phyloP scores from a whole-genome alignment of 1,284 basidiomycete species.

The Inonotus hispidus region DNA sequence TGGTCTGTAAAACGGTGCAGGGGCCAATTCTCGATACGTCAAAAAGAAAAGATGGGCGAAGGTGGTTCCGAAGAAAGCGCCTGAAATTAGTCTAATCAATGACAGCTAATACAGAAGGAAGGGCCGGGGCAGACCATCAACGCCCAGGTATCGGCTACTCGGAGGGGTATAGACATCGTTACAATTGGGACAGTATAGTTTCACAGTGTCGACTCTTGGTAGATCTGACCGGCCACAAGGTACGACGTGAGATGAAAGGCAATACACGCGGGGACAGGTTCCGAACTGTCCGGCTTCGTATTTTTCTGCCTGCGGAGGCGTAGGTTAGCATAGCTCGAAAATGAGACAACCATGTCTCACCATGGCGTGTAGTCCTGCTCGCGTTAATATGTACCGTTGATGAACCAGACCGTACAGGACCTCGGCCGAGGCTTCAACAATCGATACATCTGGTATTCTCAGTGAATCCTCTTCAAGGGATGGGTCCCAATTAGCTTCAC shows the following conservation, averaged over 20 bases:
- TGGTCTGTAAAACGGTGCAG: slow-evolving; percentile 76
- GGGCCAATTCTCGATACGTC: slow-evolving; percentile 87
- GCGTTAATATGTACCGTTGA: slow-evolving; percentile 94
- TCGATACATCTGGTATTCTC: slow-evolving; percentile 91
- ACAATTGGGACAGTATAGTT: slow-evolving; percentile 98
- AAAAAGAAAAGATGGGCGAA: slow-evolving; percentile 98
- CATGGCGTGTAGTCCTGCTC: slow-evolving; percentile 93
- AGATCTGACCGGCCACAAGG: slow-evolving; percentile 96
- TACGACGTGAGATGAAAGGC: slow-evolving; percentile 84
- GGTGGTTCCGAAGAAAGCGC: slow-evolving; percentile 98
- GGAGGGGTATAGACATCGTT: slow-evolving; percentile 96
- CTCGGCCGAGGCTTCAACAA: slow-evolving; percentile 97
- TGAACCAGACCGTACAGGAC: slow-evolving; percentile 97
- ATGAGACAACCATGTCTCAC: slow-evolving; percentile 30
- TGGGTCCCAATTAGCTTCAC: neutral
- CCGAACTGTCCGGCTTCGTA: slow-evolving; percentile 94
- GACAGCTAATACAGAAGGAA: slow-evolving; percentile 1
- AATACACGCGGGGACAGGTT: slow-evolving; percentile 93
- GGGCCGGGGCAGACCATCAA: slow-evolving; percentile 69
- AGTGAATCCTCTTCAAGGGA: slow-evolving; percentile 83
- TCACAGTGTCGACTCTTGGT: slow-evolving; percentile 97
- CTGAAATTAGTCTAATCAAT: slow-evolving; percentile 36
- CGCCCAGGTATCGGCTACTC: slow-evolving; percentile 91
- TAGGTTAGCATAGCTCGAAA: slow-evolving; percentile 20
- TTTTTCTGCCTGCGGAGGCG: slow-evolving; percentile 76